These are phyloP conservation scores for Leccinum truebloodii DNA, from an alignment of 768 basidiomycete genomes.

Conservation along the genomic window DNA sequence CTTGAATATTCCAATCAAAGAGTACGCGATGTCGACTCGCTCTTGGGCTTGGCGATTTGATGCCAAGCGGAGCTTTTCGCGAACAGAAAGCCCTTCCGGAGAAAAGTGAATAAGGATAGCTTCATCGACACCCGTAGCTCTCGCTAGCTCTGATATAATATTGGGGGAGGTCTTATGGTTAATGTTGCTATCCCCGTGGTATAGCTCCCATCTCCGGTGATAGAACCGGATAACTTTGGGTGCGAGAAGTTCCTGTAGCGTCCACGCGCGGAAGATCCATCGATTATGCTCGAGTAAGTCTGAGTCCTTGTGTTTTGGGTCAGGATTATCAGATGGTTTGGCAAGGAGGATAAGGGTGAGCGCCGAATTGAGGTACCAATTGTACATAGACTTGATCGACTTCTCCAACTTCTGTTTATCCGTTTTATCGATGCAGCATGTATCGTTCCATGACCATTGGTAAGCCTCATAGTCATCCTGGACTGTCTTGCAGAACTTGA, in stretches of 20 bases:
- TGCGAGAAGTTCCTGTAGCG: slow-evolving; percentile 16
- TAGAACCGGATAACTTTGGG: slow-evolving; percentile 17
- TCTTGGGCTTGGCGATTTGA: slow-evolving; percentile 12
- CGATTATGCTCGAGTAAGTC: slow-evolving; percentile 8
- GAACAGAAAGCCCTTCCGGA: slow-evolving; percentile 2
- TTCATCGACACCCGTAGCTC: background rate
- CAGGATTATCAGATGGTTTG: background rate
- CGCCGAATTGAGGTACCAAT: slow-evolving; percentile 14
- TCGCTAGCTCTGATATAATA: slow-evolving; percentile 1
- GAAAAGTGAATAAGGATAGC: background rate
- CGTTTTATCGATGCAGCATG: slow-evolving; percentile 12
- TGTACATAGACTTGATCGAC: slow-evolving; percentile 17
- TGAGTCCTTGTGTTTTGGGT: background rate
- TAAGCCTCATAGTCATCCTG: slow-evolving; percentile 1
- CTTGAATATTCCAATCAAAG: slow-evolving; percentile 18
- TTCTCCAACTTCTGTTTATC: background rate
- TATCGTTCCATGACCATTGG: slow-evolving; percentile 16
- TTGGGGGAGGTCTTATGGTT: slow-evolving; percentile 10
- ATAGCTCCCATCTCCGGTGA: slow-evolving; percentile 2
- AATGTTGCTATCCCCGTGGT: background rate
- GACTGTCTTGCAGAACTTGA: slow-evolving; percentile 9
- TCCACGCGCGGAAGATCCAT: slow-evolving; percentile 21
- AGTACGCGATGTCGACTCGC: slow-evolving; percentile 15
- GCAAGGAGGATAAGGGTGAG: slow-evolving; percentile 17
- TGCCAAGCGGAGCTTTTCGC: slow-evolving; percentile 14